Conservation (phyloP, 2,329 filamentous ascomycete genomes). For the Aureobasidium sp. region DNA sequence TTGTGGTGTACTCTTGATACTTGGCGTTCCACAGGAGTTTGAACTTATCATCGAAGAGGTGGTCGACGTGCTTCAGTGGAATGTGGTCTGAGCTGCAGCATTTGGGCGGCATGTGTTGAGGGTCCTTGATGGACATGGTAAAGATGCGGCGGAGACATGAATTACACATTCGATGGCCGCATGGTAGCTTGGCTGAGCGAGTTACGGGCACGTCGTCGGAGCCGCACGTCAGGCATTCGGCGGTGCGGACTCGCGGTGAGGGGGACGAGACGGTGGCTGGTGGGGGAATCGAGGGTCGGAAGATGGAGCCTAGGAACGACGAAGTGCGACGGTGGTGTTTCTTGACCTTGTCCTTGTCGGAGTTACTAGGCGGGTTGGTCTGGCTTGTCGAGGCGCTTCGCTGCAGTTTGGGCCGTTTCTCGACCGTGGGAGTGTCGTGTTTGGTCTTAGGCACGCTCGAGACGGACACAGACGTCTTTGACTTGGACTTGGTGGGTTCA, state of each 20-base stretch:
- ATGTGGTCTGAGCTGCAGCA: constrained; percentile 72
- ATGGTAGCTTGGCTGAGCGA: constrained; percentile 63
- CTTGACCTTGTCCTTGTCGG: neutral
- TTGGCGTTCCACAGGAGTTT: constrained; percentile 75
- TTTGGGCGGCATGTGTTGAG: constrained; percentile 73
- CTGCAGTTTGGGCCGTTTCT: constrained; percentile 4
- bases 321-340: constrained; percentile 1
- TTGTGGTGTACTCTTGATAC: constrained; percentile 65
- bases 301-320: constrained; percentile 18
- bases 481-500: neutral
- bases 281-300: constrained; percentile 13
- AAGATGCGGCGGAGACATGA: constrained; percentile 67
- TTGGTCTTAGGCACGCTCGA: neutral
- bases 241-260: constrained; percentile 14
- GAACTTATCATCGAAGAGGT: constrained; percentile 63
- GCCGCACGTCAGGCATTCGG: constrained; percentile 65
- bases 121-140: constrained; percentile 65
- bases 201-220: constrained; percentile 55
- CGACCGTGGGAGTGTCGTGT: neutral
- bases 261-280: constrained; percentile 12
- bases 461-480: neutral
- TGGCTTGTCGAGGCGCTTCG: neutral
- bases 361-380: neutral
- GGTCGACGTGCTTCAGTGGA: constrained; percentile 65
- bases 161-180: constrained; percentile 75